Evolutionary conservation across 495 filamentous ascomycete species (phyloP), one percentile per base, ranked within the genome.

Genomic region (Usnea hakonensis): DNA sequence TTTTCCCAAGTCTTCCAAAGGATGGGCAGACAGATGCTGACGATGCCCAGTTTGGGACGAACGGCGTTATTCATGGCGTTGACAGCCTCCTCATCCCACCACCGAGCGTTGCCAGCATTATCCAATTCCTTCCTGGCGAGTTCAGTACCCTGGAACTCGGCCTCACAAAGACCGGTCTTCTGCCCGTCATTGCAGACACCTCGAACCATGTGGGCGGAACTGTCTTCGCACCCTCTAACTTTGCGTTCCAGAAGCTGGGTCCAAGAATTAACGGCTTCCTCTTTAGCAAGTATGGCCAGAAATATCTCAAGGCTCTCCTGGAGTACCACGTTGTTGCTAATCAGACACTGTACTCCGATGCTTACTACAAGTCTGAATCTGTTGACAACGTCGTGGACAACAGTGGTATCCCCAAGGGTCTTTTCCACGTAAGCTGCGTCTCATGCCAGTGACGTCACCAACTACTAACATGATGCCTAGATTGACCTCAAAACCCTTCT

Each of bases 341-440:
- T 65, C 79, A 85, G 66, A 92, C 89, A 2, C 73, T 97, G 4
- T 96, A 95, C 72, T 87, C 87, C 23, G 92, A 96, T 73, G 87
- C 81, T 21, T 89, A 78, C 68, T 90, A 90, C 72, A 77, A 79
- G 14, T 64, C 69, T n/a, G 68, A 73, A 30, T 58, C 56, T 32
- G 60, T n/a, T 0, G 61, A 62, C 13, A 52, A 52, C n/a, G 28
- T 33, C 40, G 62, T 64, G 16, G 65, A 64, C 6, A 41, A 58
- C 0, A 46, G 21, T 16, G 37, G 52, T 14, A 72, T 71, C n/a
- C 64, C 68, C 16, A 72, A 68, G 33, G 76, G 75, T 28, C 62
- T 60, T 53, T 77, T 74, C 43, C 73, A 71, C 54, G 69, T 73
- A 58, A 61, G 70, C 57, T 4, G 9, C 55, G 10, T n/a, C 30